Evolutionary conservation across 768 basidiomycete species (phyloP), one percentile per base, ranked within the genome.

Genomic region (Suillus plorans): DNA sequence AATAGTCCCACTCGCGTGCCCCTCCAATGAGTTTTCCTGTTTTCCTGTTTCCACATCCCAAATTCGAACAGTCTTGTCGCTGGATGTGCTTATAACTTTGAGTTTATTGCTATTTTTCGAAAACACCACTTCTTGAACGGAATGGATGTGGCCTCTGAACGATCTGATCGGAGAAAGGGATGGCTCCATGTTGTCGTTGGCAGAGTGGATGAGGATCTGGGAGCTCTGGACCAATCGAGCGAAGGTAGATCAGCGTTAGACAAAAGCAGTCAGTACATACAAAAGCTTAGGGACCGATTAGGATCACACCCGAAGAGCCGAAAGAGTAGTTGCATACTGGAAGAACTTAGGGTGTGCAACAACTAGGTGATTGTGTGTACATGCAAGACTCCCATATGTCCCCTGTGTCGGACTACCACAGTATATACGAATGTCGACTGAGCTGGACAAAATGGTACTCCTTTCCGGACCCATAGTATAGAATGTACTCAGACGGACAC

Each of bases 1-100:
- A n/a, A 0, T 1, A 10, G 44, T 45, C 4, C 0, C 0, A 45
- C 20, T 45, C 9, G 10, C 2, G 9, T 45, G 44, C 4, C 44
- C 20, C 44, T 20, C 44, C 9, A 45, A n/a, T 0, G 20, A 9
- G 44, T 20, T 0, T 4, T 45, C 44, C 20, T n/a, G 44, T 45
- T 45, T 0, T n/a, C 44, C 20, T 45, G 44, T 45, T 10, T 45
- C 44, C 20, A n/a, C 20, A 4, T 45, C 44, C 20, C 44, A 45
- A n/a, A 45, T 45, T 7, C 44, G 44, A 45, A 45, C 20, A 12
- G 44, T 45, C 44, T 45, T 10, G 20, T 45, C 44, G 4, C 4
- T 1, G 4, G 44, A 45, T 4, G 20, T 45, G 20, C 44, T 45
- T 4, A 45, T 0, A 0, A 45, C 20, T 18, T 45, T 45, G 44